Evolutionary conservation across 2,329 filamentous ascomycete species (phyloP).

Genomic region (Dactylellina sp.): DNA sequence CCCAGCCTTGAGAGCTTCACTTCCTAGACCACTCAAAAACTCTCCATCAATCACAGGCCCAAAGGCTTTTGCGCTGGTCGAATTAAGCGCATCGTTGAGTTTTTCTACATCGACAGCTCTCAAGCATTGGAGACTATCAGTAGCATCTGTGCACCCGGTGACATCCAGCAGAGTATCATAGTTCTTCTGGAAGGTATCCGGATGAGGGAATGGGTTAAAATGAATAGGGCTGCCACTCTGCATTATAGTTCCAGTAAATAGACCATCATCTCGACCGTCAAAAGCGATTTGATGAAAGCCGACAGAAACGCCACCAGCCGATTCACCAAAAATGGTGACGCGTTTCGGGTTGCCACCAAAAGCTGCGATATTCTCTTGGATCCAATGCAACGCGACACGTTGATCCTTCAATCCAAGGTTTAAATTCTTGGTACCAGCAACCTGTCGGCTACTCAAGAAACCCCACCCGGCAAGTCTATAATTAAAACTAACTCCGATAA

Average conservation of each 20-base stretch:
- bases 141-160: constrained; percentile 70
- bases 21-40: constrained; percentile 68
- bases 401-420: constrained; percentile 76
- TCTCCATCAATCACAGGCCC: constrained; percentile 69
- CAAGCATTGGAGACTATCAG: constrained; percentile 75
- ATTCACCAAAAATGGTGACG: constrained; percentile 75
- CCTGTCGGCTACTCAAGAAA: constrained; percentile 67
- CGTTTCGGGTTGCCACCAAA: constrained; percentile 73
- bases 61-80: constrained; percentile 64
- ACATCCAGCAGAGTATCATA: constrained; percentile 73
- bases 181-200: constrained; percentile 70
- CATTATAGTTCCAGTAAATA: constrained; percentile 69
- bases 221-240: constrained; percentile 67
- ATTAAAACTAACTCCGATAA: constrained; percentile 70
- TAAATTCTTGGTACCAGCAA: constrained; percentile 65
- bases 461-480: constrained; percentile 69
- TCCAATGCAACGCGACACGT: constrained; percentile 71
- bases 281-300: constrained; percentile 69
- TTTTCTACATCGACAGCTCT: constrained; percentile 71
- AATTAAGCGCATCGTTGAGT: constrained; percentile 69
- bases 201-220: constrained; percentile 70
- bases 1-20: constrained; percentile 69
- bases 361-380: constrained; percentile 70
- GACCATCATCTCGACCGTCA: constrained; percentile 68
- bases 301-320: constrained; percentile 68